phyloP scores from a whole-genome alignment of 2,329 filamentous ascomycete genomes.

The Arthroderma sp. region DNA sequence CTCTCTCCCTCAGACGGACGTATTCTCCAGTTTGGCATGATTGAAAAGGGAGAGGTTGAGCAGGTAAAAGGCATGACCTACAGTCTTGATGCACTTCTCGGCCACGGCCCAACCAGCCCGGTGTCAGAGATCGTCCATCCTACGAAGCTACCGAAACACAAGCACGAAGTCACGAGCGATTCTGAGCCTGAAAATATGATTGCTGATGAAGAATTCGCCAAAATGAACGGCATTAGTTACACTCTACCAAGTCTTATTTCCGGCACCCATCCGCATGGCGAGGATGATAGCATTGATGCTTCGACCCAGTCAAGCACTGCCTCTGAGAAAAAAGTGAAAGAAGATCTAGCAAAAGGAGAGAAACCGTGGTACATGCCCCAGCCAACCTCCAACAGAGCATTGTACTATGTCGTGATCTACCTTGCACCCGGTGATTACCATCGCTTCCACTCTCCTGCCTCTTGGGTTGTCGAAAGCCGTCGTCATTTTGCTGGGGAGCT shows the following conservation, averaged over 20 bases:
- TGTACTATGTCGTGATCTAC: conserved; percentile 94
- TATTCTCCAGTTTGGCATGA: conserved; percentile 80
- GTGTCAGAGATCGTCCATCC: conserved; percentile 22
- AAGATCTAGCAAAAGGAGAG: conserved; percentile 63
- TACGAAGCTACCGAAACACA: conserved; percentile 22
- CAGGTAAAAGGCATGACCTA: conserved; percentile 99
- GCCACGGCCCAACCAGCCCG: conserved; percentile 42
- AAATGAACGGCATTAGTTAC: conserved; percentile 89
- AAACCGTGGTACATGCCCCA: conserved; percentile 57
- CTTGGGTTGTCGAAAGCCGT: conserved; percentile 87
- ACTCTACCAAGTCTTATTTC: conserved; percentile 79
- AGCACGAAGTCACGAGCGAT: conserved; percentile 12
- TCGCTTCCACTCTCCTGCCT: conserved; percentile 87
- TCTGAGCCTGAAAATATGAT: conserved; percentile 52
- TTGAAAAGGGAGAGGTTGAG: conserved; percentile 87
- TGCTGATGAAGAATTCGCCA: conserved; percentile 83
- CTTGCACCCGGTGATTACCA: conserved; percentile 96
- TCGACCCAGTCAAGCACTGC: conserved; percentile 52
- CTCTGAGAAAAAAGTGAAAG: conserved; percentile 72
- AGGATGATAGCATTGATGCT: conserved; percentile 54
- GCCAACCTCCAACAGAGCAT: conserved; percentile 47
- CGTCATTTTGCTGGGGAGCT: conserved; percentile 97
- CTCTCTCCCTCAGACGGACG: conserved; percentile 83
- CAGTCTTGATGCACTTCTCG: conserved; percentile 81
- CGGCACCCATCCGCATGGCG: conserved; percentile 42